Evolutionary conservation across 2,329 filamentous ascomycete genomes (phyloP).

Genomic region (Stachybotrys chartarum): DNA sequence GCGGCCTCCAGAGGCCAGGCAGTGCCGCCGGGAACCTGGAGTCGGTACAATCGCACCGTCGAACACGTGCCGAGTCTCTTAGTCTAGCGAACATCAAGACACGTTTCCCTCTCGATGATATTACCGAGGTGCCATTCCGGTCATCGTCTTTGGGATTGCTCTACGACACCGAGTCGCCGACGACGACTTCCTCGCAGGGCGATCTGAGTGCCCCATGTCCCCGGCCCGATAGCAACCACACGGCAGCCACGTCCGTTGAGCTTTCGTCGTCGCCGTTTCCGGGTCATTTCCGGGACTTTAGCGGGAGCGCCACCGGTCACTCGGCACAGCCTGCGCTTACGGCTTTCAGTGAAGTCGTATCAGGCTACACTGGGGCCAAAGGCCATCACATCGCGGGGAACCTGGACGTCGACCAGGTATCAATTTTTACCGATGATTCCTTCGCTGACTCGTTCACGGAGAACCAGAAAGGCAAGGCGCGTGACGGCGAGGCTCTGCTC

Average conservation of each 20-base stretch:
- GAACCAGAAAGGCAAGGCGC: conserved; percentile 6
- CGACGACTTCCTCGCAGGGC: conserved; percentile 25
- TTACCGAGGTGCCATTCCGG: conserved; percentile 27
- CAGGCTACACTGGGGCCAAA: background rate
- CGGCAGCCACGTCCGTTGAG: conserved; percentile 39
- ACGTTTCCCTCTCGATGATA: conserved; percentile 20
- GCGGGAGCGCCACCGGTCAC: background rate
- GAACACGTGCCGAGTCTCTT: conserved; percentile 14
- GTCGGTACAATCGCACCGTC: background rate
- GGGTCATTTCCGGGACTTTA: conserved; percentile 4
- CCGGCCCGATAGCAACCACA: conserved; percentile 34
- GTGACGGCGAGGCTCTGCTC: conserved; percentile 12
- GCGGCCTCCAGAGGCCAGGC: too few relatives aligned
- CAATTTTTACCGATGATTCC: conserved; percentile 18
- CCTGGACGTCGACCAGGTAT: conserved; percentile 5
- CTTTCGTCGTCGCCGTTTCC: conserved; percentile 3
- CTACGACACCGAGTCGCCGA: conserved; percentile 19
- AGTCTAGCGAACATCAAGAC: conserved; percentile 6
- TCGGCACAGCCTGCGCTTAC: background rate
- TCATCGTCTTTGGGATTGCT: conserved; percentile 25
- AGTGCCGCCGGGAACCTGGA: too few relatives aligned
- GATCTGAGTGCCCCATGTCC: conserved; percentile 30
- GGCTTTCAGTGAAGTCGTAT: background rate
- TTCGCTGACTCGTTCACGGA: conserved; percentile 18
- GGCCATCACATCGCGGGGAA: background rate